Percentiles rank a stretch among this genome's conserved stretches.
These are phyloP conservation scores for Athelia psychrophila DNA, from an alignment of 1,284 basidiomycete genomes.

Conservation along the genomic window DNA sequence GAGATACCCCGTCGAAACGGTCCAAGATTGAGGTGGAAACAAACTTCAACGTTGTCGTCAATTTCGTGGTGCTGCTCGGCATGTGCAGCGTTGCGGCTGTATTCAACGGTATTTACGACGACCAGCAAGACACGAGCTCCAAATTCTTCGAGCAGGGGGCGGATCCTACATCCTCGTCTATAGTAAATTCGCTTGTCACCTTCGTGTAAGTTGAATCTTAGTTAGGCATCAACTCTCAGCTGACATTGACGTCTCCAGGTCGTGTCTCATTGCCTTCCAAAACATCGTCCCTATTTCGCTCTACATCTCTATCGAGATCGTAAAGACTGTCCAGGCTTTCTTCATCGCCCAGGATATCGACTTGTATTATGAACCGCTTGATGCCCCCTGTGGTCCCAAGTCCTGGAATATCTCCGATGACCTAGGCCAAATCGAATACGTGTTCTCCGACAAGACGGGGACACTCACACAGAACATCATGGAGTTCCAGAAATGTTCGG, in stretches of 20 bases:
- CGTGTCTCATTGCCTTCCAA: constrained; percentile 92
- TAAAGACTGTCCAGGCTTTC: constrained; percentile 96
- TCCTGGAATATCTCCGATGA: constrained; percentile 99
- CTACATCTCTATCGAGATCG: constrained; percentile 97
- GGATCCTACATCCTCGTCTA: constrained; percentile 57
- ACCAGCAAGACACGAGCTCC: constrained; percentile 63
- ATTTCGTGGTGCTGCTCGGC: constrained; percentile 77
- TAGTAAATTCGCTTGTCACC: constrained; percentile 84
- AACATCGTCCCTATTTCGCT: constrained; percentile 97
- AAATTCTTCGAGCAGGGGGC: constrained; percentile 70
- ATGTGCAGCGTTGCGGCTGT: constrained; percentile 80
- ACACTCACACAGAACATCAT: constrained; percentile 96
- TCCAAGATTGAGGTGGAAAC: constrained; percentile 98
- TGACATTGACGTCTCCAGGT: constrained; percentile 37
- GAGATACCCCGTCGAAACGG: constrained; percentile 89
- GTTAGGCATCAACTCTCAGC: constrained; percentile 7
- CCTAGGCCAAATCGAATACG: constrained; percentile 96
- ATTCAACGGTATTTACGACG: constrained; percentile 74
- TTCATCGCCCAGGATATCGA: constrained; percentile 97
- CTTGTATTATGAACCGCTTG: constrained; percentile 91
- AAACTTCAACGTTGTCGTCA: constrained; percentile 97
- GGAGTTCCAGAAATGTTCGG: constrained; percentile 97
- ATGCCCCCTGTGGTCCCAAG: constrained; percentile 91
- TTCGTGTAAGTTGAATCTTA: constrained; percentile 67
- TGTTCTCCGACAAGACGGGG: constrained; percentile 98